Percentiles rank a stretch among this genome's conserved stretches.
phyloP scores from a whole-genome alignment of 2,329 filamentous ascomycete genomes.

The Ceratocystis destructans region DNA sequence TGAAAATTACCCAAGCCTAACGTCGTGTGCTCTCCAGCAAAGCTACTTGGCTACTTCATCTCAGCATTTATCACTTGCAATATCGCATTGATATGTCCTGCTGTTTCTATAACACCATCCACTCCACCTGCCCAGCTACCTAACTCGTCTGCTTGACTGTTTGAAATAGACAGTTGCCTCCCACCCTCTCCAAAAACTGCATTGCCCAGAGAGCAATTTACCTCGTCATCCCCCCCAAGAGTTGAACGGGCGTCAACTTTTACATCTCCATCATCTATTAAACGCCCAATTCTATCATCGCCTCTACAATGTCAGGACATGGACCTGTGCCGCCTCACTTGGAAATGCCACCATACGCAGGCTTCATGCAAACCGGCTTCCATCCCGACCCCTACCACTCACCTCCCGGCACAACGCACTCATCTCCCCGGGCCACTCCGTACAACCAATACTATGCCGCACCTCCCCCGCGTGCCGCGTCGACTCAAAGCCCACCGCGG shows the following conservation, averaged over 20 bases:
- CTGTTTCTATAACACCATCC: neutral
- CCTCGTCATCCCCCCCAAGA: neutral
- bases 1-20: too few species aligned
- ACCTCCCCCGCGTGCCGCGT: conserved; percentile 6
- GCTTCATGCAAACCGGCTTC: neutral
- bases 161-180: neutral
- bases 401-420: conserved; percentile 13
- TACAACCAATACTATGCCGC: conserved; percentile 1
- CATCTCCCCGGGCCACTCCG: conserved; percentile 12
- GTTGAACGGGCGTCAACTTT: conserved; percentile 9
- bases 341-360: neutral
- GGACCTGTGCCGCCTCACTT: conserved; percentile 12
- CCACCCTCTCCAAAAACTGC: neutral
- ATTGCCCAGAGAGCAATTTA: neutral
- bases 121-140: neutral
- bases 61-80: neutral
- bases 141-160: neutral
- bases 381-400: conserved; percentile 10
- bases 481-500: conserved; percentile 17
- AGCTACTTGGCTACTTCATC: neutral
- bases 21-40: neutral
- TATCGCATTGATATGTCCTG: conserved; percentile 3
- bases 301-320: conserved; percentile 11
- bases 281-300: neutral
- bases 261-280: neutral